These are phyloP conservation scores for Chaetomium fimeti DNA, from an alignment of 495 filamentous ascomycete genomes.

Conservation along the genomic window DNA sequence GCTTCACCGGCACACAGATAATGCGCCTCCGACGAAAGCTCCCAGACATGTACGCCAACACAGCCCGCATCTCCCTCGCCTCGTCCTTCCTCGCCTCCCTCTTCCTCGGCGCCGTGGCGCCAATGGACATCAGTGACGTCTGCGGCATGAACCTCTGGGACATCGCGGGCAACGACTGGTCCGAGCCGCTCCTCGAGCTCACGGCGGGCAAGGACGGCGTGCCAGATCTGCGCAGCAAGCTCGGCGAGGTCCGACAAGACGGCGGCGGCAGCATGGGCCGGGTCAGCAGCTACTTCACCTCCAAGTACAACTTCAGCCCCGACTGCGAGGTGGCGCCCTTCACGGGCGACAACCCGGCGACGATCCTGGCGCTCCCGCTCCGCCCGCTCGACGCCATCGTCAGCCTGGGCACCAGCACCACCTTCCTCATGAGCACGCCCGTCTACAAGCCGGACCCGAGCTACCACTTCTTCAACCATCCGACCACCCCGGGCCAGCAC, in stretches of 20 bases:
- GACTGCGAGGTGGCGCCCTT: conserved; percentile 78
- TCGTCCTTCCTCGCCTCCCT: conserved; percentile 93
- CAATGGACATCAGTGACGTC: conserved; percentile 91
- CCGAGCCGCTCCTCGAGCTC: conserved; percentile 68
- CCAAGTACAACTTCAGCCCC: conserved; percentile 71
- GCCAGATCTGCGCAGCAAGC: conserved; percentile 68
- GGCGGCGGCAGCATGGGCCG: conserved; percentile 75
- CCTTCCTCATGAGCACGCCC: conserved; percentile 93
- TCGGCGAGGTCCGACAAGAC: conserved; percentile 75
- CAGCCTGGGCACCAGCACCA: conserved; percentile 90
- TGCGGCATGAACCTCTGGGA: conserved; percentile 98
- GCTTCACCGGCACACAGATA: conserved; percentile 98
- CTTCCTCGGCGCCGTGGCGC: conserved; percentile 80
- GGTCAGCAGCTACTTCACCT: conserved; percentile 71
- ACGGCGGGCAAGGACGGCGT: conserved; percentile 70
- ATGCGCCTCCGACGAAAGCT: conserved; percentile 77
- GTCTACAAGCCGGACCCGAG: conserved; percentile 82
- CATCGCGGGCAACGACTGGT: conserved; percentile 69
- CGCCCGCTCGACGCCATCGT: conserved; percentile 88
- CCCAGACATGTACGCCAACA: conserved; percentile 75
- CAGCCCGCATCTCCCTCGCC: conserved; percentile 84
- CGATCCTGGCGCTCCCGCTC: conserved; percentile 86
- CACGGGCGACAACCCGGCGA: conserved; percentile 94
- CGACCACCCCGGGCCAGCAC: conserved; percentile 74
- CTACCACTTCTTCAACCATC: conserved; percentile 89